Conservation (phyloP, 2,329 filamentous ascomycete species). For the Shiraia bambusicola region DNA sequence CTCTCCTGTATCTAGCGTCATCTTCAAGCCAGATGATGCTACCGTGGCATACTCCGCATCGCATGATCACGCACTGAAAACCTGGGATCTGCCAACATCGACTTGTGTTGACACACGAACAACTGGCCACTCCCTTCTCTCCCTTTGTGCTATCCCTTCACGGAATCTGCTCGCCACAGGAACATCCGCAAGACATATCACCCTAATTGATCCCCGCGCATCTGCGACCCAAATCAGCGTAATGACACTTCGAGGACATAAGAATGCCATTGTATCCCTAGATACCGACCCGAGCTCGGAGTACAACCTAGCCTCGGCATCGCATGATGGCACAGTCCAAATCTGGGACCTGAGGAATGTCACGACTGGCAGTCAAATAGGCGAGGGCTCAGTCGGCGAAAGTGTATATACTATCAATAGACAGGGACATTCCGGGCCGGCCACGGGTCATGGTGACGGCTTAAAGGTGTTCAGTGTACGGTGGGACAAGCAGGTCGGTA, state of each 20-base stretch:
- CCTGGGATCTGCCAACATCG: constrained; percentile 84
- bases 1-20: constrained; percentile 72
- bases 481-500: constrained; percentile 85
- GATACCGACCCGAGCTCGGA: constrained; percentile 65
- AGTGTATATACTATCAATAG: constrained; percentile 76
- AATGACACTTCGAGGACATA: constrained; percentile 89
- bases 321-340: constrained; percentile 86
- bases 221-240: constrained; percentile 74
- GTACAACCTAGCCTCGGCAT: constrained; percentile 84
- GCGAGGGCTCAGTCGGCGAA: constrained; percentile 60
- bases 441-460: constrained; percentile 71
- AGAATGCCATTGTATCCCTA: constrained; percentile 68
- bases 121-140: constrained; percentile 80
- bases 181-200: constrained; percentile 82
- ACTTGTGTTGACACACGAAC: constrained; percentile 78
- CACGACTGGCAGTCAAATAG: constrained; percentile 56
- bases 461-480: constrained; percentile 85
- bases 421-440: constrained; percentile 61
- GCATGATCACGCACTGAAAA: constrained; percentile 86
- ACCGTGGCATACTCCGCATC: constrained; percentile 91
- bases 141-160: constrained; percentile 70
- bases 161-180: constrained; percentile 69
- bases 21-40: constrained; percentile 81
- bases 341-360: constrained; percentile 89
- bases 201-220: constrained; percentile 85